Percentiles rank a stretch among this genome's conserved stretches.
phyloP scores from a whole-genome alignment of 2,329 filamentous ascomycete species.

The Penicillium hesseltinei region DNA sequence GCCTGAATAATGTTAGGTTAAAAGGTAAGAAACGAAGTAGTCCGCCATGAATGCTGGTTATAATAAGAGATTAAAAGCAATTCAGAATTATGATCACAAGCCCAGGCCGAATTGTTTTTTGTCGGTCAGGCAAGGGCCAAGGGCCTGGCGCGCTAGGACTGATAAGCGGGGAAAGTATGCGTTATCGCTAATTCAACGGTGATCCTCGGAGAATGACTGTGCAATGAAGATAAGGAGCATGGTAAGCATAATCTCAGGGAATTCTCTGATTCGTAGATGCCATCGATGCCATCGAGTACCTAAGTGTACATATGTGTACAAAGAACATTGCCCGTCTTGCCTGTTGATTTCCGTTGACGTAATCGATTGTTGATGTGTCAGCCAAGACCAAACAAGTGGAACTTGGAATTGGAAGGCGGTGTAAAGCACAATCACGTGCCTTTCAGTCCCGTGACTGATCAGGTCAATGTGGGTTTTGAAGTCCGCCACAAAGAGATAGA shows the following conservation, averaged over 20 bases:
- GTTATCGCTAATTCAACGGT: conserved; percentile 4
- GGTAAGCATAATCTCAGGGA: background rate
- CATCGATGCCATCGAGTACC: background rate
- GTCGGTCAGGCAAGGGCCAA: conserved; percentile 21
- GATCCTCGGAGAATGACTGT: background rate
- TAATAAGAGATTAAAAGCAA: conserved; percentile 3
- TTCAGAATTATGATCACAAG: conserved; percentile 1
- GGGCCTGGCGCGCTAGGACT: conserved; percentile 13
- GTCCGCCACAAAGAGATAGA: conserved; percentile 39
- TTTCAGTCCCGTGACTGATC: conserved; percentile 9
- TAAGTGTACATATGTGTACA: background rate
- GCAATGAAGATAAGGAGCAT: background rate
- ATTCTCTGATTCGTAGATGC: background rate
- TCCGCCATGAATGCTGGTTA: conserved; percentile 8
- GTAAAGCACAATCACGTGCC: conserved; percentile 1
- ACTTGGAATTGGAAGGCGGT: conserved; percentile 4
- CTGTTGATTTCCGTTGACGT: background rate
- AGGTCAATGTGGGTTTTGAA: conserved; percentile 39
- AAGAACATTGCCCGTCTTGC: background rate
- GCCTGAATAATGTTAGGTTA: background rate
- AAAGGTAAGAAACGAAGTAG: background rate
- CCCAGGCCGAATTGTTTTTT: background rate
- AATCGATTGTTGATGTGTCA: conserved; percentile 1
- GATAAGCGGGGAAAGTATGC: conserved; percentile 20
- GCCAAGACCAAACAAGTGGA: background rate